A percentile compares a stretch with the other conserved stretches of the same genome.
Evolutionary conservation across 768 basidiomycete genomes (phyloP).

Genomic region (Leccinellum luteum): DNA sequence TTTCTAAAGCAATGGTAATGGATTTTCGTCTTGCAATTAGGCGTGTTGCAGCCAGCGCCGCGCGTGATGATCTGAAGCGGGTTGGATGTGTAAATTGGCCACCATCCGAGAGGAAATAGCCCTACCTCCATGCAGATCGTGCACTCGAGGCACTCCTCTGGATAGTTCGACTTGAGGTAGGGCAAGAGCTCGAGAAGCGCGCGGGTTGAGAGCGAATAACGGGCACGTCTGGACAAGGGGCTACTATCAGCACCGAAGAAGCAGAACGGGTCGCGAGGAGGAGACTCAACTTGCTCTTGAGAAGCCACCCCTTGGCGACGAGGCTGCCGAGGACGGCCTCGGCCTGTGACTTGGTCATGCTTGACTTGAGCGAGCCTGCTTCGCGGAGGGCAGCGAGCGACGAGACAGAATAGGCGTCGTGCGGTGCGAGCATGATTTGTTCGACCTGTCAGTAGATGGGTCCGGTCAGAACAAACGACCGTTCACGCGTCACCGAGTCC

Average conservation of each 20-base stretch:
- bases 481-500: no score
- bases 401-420: conserved; percentile 71
- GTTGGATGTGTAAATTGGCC: neutral
- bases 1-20: conserved; percentile 63
- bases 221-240: conserved; percentile 47
- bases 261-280: neutral
- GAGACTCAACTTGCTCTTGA: conserved; percentile 64
- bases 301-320: conserved; percentile 78
- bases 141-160: conserved; percentile 70
- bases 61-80: conserved; percentile 60
- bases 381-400: conserved; percentile 77
- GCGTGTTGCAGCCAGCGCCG: conserved; percentile 59
- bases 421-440: conserved; percentile 81
- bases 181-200: conserved; percentile 68
- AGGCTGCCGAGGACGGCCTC: conserved; percentile 74
- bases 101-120: neutral
- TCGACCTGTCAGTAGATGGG: conserved; percentile 54
- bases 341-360: conserved; percentile 73
- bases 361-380: conserved; percentile 53
- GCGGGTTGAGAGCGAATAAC: conserved; percentile 75
- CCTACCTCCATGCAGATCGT: conserved; percentile 68
- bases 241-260: neutral
- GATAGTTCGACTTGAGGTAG: conserved; percentile 73
- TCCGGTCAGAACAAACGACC: neutral
- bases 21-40: conserved; percentile 61